Base-by-base conservation (phyloP, 768 basidiomycete genomes). In the Termitomyces sp. region DNA sequence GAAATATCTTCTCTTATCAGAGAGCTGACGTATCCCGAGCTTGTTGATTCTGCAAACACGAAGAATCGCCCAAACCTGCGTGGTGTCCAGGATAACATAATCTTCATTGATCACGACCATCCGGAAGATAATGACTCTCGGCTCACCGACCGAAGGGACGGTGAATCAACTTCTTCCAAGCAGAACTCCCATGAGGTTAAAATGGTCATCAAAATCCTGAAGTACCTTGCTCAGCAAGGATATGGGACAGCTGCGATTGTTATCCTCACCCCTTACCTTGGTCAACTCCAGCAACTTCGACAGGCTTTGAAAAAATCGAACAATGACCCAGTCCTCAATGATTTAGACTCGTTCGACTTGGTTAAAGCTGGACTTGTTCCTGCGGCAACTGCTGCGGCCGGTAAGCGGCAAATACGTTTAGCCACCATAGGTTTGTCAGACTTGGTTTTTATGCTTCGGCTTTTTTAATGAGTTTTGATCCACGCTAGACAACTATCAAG, bases 401-500 rank as follows among this genome's bases (percentile, higher is more conserved):
- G 35, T 8, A 84, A 82, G 66, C 73, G 69, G 27, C 68, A 73
- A 0, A 70, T 89, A 46, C 77, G 84, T 1, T 65, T 89, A 3
- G 49, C 49, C 21, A 51, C 49, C 2, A 51, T 51, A 27, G 49
- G 49, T 51, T 51, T 28, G 27, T 45, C 44, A 17, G 9, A 27
- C 27, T 45, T 3, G 3, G n/a, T 28, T 28, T 17, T 16, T n/a
- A 14, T 28, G 27, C 2, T 16, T 44, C 14, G 25, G 25, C 16
- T 16, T 2, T 27, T 25, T 44, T 17, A 12, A 14, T 10, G 3
- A 34, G 30, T 49, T 9, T 9, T 19, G 12, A 12, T 49, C 23
- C n/a, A 11, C 23, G 0, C 28, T 45, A 88, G 88, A 89, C 61
- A 89, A 89, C 61, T 89, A 88, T 58, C 88, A 89, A 64, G 87